phyloP scores from a whole-genome alignment of 257 asterid species.

The Plantago ovata region DNA sequence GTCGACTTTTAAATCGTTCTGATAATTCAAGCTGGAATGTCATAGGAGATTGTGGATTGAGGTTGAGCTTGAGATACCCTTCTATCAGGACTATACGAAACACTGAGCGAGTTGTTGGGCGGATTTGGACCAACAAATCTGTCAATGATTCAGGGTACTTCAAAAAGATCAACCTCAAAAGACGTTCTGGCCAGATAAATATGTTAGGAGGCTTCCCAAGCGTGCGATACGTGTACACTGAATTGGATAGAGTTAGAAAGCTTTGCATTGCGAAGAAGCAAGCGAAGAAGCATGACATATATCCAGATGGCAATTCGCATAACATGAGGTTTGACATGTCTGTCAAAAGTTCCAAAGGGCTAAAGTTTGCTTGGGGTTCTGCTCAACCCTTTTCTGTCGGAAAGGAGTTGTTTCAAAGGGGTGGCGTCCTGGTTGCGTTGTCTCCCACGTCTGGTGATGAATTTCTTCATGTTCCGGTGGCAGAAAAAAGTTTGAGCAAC shows the following conservation, averaged over 20 bases:
- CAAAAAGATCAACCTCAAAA: slow-evolving; percentile 23
- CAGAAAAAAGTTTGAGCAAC: slow-evolving; percentile 6
- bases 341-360: slow-evolving; percentile 23
- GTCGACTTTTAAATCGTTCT: slow-evolving; percentile 33
- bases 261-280: slow-evolving; percentile 24
- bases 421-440: background rate
- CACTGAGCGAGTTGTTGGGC: slow-evolving; percentile 32
- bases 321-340: slow-evolving; percentile 52
- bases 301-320: slow-evolving; percentile 43
- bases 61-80: slow-evolving; percentile 51
- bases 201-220: slow-evolving; percentile 15
- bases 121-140: slow-evolving; percentile 48
- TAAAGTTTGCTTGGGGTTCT: slow-evolving; percentile 38
- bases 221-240: slow-evolving; percentile 49
- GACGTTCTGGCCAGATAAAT: slow-evolving; percentile 4
- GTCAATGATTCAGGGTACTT: slow-evolving; percentile 37
- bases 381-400: slow-evolving; percentile 44
- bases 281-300: slow-evolving; percentile 21
- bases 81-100: slow-evolving; percentile 35
- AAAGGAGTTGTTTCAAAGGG: slow-evolving; percentile 18
- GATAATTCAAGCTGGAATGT: slow-evolving; percentile 13
- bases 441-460: background rate
- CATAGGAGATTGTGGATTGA: slow-evolving; percentile 49
- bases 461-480: background rate
- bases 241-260: slow-evolving; percentile 26